Base-by-base conservation (phyloP, 2,329 filamentous ascomycete species). In the Geosmithia putterillii region DNA sequence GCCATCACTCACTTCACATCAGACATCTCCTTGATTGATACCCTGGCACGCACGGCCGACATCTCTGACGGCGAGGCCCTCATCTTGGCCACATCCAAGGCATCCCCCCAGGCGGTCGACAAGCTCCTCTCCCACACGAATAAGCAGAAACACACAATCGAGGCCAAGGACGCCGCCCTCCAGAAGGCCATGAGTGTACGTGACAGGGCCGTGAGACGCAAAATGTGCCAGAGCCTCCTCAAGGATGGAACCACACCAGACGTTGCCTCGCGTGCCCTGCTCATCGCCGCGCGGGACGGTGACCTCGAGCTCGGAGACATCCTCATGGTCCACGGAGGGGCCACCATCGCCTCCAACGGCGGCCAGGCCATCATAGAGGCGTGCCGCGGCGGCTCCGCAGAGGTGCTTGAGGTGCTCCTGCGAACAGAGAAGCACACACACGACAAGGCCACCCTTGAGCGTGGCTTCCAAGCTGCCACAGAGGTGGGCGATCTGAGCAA, bases 361-460 rank as follows among this genome's bases (percentile, higher is more conserved):
- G 73, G 73, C 5, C 68, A 74, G 44, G 70, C 72, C 2, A 62
- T 79, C 8, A 60, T 77, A 1, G 69, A 74, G 48, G 73, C 74
- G 1, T 75, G 71, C 25, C 64, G 68, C 2, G 65, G 67, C 0
- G 74, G 74, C 0, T 66, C 68, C 0, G 55, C 64, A 0, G 66
- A 69, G 4, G 67, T 78, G 5, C 52, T 79, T 3, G 55, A 62
- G 34, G 67, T 77, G 54, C 57, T 79, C 1, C 56, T 79, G 1
- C 62, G 58, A 20, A 62, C 65, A 2, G 61, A 64, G 20, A 54
- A 51, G 0, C 52, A 63, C 4, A 54, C 66, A 0, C 42, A 7
- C 18, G 62, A 61, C 10, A 63, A 63, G 40, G 52, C 56, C 7
- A 72, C 67, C 0, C 54, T 78, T 3, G 62, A 68, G 23, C 63